phyloP scores from a whole-genome alignment of 495 filamentous ascomycete genomes.

The Monascus purpureus region DNA sequence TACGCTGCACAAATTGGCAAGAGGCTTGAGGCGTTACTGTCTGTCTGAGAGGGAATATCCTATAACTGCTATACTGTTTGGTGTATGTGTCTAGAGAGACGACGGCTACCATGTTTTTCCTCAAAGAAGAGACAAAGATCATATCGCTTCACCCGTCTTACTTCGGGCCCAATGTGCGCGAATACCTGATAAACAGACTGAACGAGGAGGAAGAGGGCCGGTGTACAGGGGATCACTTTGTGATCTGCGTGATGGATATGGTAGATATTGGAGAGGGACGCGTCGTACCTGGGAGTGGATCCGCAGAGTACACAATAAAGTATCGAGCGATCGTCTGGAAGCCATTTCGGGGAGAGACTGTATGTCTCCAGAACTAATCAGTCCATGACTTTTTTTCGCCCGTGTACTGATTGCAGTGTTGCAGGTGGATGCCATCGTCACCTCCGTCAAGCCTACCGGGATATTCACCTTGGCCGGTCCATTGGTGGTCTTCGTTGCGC shows the following conservation, averaged over 20 bases:
- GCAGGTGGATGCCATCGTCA: constrained; percentile 84
- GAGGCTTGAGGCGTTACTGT: too few relatives aligned
- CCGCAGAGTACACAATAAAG: constrained; percentile 86
- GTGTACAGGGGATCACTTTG: constrained; percentile 83
- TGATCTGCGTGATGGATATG: constrained; percentile 91
- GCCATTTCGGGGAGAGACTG: constrained; percentile 92
- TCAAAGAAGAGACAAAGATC: constrained; percentile 83
- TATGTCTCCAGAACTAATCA: constrained; percentile 31
- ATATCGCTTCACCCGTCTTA: constrained; percentile 94
- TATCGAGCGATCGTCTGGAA: constrained; percentile 96
- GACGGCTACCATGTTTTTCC: constrained; percentile 88
- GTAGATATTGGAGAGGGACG: constrained; percentile 84
- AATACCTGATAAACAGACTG: constrained; percentile 73
- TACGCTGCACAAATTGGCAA: too few relatives aligned
- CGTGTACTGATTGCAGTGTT: constrained; percentile 1
- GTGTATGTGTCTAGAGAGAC: too few relatives aligned
- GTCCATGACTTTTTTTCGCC: neutral
- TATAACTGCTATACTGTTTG: too few relatives aligned
- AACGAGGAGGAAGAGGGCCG: constrained; percentile 87
- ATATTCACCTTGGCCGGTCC: constrained; percentile 90
- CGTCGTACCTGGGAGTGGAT: constrained; percentile 75
- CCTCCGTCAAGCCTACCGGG: constrained; percentile 76
- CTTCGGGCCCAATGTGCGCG: constrained; percentile 81
- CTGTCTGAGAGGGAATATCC: too few relatives aligned
- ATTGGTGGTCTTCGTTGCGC: constrained; percentile 75